Conservation (phyloP, 192 early-diverging fungal genomes). For the Bifiguratus adelaidae region DNA sequence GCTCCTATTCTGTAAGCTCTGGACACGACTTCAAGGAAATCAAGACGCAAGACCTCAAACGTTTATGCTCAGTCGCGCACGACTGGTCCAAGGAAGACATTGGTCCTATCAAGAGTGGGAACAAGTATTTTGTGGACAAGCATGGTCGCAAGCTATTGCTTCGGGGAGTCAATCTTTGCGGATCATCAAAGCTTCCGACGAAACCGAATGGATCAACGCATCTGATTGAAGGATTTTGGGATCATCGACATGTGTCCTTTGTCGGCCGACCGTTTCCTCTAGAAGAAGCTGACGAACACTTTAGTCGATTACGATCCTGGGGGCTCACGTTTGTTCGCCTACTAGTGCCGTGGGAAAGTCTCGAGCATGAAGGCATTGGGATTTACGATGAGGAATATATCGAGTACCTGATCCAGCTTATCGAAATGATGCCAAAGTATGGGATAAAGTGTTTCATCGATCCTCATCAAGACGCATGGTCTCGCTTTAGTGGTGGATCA, state of each 20-base stretch:
- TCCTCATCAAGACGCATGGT: conserved; percentile 83
- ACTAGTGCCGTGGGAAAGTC: conserved; percentile 71
- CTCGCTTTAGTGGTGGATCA: conserved; percentile 66
- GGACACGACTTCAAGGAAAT: too few species aligned
- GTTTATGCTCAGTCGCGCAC: too few species aligned
- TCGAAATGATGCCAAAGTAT: conserved; percentile 55
- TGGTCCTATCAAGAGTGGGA: too few species aligned
- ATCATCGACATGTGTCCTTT: conserved; percentile 68
- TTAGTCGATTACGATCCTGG: conserved; percentile 59
- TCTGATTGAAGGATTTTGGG: conserved; percentile 49
- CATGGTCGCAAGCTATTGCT: conserved; percentile 47
- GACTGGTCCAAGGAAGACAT: too few species aligned
- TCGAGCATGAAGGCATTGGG: conserved; percentile 76
- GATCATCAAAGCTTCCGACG: conserved; percentile 67
- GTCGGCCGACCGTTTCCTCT: conserved; percentile 67
- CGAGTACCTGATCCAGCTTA: conserved; percentile 55
- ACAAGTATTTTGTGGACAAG: conserved; percentile 43
- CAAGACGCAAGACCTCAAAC: too few species aligned
- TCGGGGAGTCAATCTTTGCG: conserved; percentile 73
- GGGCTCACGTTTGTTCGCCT: conserved; percentile 73
- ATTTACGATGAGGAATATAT: conserved; percentile 76
- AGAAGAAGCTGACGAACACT: conserved; percentile 66
- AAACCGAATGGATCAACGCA: conserved; percentile 56
- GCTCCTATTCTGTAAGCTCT: too few species aligned
- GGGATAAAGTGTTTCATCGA: conserved; percentile 81